phyloP scores from a whole-genome alignment of 352 stramenopile species.

The Pilasporangium apinafurcum region DNA sequence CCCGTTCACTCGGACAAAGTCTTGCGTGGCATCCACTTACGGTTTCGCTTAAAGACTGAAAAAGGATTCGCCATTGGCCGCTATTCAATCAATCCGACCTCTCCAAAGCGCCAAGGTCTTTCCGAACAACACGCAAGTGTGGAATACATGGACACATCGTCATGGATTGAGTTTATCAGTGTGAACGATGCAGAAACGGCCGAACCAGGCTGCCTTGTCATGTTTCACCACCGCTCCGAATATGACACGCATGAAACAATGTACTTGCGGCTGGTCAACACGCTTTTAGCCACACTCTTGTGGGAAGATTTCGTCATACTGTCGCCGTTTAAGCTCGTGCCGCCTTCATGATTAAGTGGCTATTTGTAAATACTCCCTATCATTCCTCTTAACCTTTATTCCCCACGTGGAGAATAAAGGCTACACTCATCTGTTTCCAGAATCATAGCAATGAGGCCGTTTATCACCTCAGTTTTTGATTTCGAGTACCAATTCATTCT shows the following conservation, averaged over 20 bases:
- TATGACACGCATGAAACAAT: slow-evolving; percentile 58
- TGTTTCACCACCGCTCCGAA: slow-evolving; percentile 49
- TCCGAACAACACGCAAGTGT: slow-evolving; percentile 32
- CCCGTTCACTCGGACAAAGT: slow-evolving; percentile 37
- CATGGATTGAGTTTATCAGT: slow-evolving; percentile 46
- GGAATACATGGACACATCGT: slow-evolving; percentile 48
- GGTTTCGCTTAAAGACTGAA: slow-evolving; percentile 46
- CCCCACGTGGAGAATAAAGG: too few relatives aligned
- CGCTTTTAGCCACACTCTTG: slow-evolving; percentile 39
- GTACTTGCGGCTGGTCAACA: slow-evolving; percentile 42
- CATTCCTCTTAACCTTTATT: too few relatives aligned
- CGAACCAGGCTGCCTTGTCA: slow-evolving; percentile 39
- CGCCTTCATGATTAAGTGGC: too few relatives aligned
- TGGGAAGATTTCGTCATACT: slow-evolving; percentile 51
- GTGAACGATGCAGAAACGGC: slow-evolving; percentile 18
- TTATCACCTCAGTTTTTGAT: too few relatives aligned
- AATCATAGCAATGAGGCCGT: too few relatives aligned
- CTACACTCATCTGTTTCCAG: too few relatives aligned
- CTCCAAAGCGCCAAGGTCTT: slow-evolving; percentile 21
- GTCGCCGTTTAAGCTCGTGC: too few relatives aligned
- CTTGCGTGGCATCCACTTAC: slow-evolving; percentile 36
- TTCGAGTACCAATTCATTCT: too few relatives aligned
- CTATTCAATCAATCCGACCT: slow-evolving; percentile 46
- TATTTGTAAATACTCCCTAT: too few relatives aligned
- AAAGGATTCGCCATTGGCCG: slow-evolving; percentile 51